Base-by-base conservation (phyloP, 208 protist genomes). In the Leishmania gerbilli region DNA sequence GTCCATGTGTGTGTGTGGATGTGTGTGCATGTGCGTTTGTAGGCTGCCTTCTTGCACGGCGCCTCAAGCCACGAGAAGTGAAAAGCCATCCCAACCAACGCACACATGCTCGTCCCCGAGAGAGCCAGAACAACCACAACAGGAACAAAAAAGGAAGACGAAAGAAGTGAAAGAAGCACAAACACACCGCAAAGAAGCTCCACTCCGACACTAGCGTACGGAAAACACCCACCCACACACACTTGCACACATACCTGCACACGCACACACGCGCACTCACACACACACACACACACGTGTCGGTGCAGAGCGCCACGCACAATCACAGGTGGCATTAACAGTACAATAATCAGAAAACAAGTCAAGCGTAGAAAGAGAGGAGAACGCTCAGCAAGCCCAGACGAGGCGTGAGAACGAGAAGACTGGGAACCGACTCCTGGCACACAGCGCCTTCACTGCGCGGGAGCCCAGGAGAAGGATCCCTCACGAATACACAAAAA, bases 161-260 rank as follows among this genome's bases (percentile, higher is more conserved):
- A 47, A 24, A 71, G 49, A 68, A 17, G 40, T 42, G n/a, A 45
- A 19, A 1, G 13, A 40, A 71, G 42, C 42, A 72, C n/a, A 4
- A 53, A 31, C 68, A 19, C 42, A 49, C 53, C 24, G 37, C 42
- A 51, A 53, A 37, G 24, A 31, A 11, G 45, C 68, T 34, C 21
- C 68, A 72, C 9, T 53, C 68, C 40, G 17, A 72, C 19, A 72
- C 68, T 4, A 27, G 3, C 68, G 21, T 19, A 31, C 27, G 53
- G 1, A 42, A 58, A 27, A 75, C 55, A 65, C 74, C 42, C 45
- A 71, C 69, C 42, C 45, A 71, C 69, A 78, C 56, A 51, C 74
- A 71, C 69, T 67, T 55, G 31, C 74, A 76, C 72, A 77, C 72
- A 77, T 24, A n/a, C 34, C 45, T 49, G 45, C 45, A 49, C 8